Evolutionary conservation across 148 eudicot genomes (phyloP), one percentile per base, ranked within the genome.

Genomic region (Nyssa sinensis): DNA sequence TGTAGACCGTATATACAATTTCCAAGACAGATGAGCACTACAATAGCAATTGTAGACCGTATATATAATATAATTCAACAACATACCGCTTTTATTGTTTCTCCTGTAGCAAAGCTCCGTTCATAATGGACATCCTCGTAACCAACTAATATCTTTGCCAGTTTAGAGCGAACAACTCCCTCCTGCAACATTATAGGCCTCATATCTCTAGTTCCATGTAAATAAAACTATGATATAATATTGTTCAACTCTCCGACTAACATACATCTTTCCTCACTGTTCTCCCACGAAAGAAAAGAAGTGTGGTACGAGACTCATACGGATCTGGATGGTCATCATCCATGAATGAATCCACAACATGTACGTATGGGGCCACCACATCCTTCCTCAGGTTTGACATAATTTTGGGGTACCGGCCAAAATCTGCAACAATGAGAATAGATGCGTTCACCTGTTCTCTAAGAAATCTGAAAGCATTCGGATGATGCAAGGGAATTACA

Each of bases 401-500:
- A 70, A 65, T 75, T 76, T 82, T 84, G 41, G 89, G 61, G 70
- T 71, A 88, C 44, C 99, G 97, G 27, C 94, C 97, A 80, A 95
- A 95, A 91, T 95, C 99, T 67, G 93, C 97, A 69, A 95, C 97
- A 64, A 95, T 81, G 64, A 95, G 89, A 78, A 95, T 91, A 34
- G 99, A 90, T 47, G 96, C 87, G 72, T 93, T 95, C 77, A 95
- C 86, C 80, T 89, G 79, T 78, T 89, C 90, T 19, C 97, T 87
- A 35, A 80, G 81, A 84, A 88, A 91, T 82, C 94, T 85, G 81
- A 95, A 93, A 75, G 98, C 98, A 84, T 95, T 95, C 57, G 99
- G 99, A 85, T 95, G 99, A 69, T 95, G 97, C 94, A 95, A 79
- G 6, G 99, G 99, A 74, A 95, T 89, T 60, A 95, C 93, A 81